Base-by-base conservation (phyloP, 352 stramenopile species). In the Globisporangium nagaii region DNA sequence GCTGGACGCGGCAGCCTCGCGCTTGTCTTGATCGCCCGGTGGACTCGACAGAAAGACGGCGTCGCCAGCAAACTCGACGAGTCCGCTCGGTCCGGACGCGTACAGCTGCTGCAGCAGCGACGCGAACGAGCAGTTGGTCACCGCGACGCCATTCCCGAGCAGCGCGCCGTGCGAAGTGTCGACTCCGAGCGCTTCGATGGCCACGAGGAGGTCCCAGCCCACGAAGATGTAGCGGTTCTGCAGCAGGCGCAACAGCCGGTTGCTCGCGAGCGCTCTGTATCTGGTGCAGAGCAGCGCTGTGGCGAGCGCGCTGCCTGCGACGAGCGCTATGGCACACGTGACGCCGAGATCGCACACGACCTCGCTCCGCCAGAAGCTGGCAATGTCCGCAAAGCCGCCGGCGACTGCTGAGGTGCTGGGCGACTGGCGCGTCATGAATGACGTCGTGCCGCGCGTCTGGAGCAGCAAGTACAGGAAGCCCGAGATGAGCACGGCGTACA, bases 261-360 rank as follows among this genome's bases (percentile, higher is more conserved):
- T 86, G 50, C 72, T 54, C 22, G 62, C 66, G n/a, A 65, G 62
- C 20, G 50, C 59, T 3, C 58, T 53, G 44, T 79, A 86, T n/a
- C 60, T 65, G 5, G 72, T 82, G 32, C 49, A 30, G 17, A 81
- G 37, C 42, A 81, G 51, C 4, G 58, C 17, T 5, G 55, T 31
- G 0, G 60, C 50, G 12, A 77, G 40, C 19, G 76, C 43, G 17
- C 50, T 30, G 4, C 68, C 70, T 22, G 30, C 40, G 9, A 63
- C 36, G n/a, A 66, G 60, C 22, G 79, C 51, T 5, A 81, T 53
- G 8, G 34, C 58, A 1, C 74, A 46, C 10, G 80, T 58, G 0
- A 70, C 49, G 17, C 63, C 53, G 34, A 79, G 65, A 36, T 86
- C 75, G n/a, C 71, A 69, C 28, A 84, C 66, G 45, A 82, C 74